Evolutionary conservation across 257 asterid genomes (phyloP), one percentile per base, ranked within the genome.

Genomic region (Haberlea rhodopensis): DNA sequence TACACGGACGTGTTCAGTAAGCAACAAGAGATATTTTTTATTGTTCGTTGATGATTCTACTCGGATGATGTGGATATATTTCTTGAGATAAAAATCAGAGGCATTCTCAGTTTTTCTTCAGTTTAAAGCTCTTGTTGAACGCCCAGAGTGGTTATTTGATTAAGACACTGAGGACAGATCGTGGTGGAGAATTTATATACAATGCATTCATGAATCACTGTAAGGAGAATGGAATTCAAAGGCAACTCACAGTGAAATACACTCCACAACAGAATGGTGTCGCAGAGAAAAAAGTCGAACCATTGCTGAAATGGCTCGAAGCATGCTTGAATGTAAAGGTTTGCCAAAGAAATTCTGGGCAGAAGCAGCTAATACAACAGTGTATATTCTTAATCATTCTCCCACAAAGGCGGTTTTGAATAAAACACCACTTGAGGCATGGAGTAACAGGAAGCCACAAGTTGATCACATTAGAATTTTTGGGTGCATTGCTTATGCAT

Each of bases 401-500:
- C 56, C 16, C 5, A 51, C 24, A 20, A 51, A 51, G 20, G 23
- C 5, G n/a, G n/a, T n/a, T n/a, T n/a, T 11, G 4, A 10, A 52
- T 21, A 31, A 25, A 20, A 52, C 32, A 27, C 48, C 20, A 11
- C 29, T n/a, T 9, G 52, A 49, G 5, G 45, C 58, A 46, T 63
- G 68, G 48, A 6, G 11, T 5, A 8, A 18, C 13, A 8, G 18
- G 37, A 0, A n/a, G n/a, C n/a, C n/a, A n/a, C n/a, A n/a, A n/a
- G n/a, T n/a, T n/a, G n/a, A n/a, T n/a, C n/a, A n/a, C n/a, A n/a
- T n/a, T n/a, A n/a, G n/a, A n/a, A n/a, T n/a, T n/a, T n/a, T n/a
- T n/a, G n/a, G n/a, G n/a, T 53, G 53, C 20, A 18, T 66, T 34
- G 56, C 63, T 6, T 55, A 23, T 65, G 32, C 26, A 1, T 15